Evolutionary conservation across 2,329 filamentous ascomycete genomes (phyloP).

Genomic region (Lasiodiplodia gonubiensis): DNA sequence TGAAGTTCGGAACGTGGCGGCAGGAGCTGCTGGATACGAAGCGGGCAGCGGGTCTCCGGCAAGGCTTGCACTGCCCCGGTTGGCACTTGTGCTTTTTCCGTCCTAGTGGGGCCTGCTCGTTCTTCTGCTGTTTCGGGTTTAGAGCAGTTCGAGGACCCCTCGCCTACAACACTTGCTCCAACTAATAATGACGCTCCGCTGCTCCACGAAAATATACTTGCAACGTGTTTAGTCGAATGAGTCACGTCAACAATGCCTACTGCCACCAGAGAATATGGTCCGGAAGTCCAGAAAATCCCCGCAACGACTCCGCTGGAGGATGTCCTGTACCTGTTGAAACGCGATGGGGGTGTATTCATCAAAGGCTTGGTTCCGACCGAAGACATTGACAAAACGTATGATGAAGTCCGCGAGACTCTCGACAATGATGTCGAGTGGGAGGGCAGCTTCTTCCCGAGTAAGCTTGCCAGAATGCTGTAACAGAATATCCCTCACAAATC

Average conservation of each 20-base stretch:
- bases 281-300: conserved; percentile 29
- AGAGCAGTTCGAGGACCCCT: neutral
- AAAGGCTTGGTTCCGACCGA: conserved; percentile 27
- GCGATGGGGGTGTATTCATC: conserved; percentile 32
- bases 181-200: neutral
- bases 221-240: no score
- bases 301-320: conserved; percentile 30
- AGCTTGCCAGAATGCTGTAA: neutral
- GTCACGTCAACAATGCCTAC: neutral
- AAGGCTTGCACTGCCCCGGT: neutral
- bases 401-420: conserved; percentile 30
- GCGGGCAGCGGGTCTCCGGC: conserved; percentile 14
- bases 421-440: conserved; percentile 32
- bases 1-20: neutral
- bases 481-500: neutral
- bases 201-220: neutral
- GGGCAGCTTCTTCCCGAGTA: conserved; percentile 32
- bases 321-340: conserved; percentile 30
- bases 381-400: conserved; percentile 31
- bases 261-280: neutral
- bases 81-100: neutral
- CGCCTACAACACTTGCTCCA: neutral
- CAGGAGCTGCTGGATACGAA: neutral
- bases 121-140: neutral
- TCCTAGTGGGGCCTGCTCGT: neutral